phyloP scores from a whole-genome alignment of 495 filamentous ascomycete species.

The Umbilicaria muhlenbergii region DNA sequence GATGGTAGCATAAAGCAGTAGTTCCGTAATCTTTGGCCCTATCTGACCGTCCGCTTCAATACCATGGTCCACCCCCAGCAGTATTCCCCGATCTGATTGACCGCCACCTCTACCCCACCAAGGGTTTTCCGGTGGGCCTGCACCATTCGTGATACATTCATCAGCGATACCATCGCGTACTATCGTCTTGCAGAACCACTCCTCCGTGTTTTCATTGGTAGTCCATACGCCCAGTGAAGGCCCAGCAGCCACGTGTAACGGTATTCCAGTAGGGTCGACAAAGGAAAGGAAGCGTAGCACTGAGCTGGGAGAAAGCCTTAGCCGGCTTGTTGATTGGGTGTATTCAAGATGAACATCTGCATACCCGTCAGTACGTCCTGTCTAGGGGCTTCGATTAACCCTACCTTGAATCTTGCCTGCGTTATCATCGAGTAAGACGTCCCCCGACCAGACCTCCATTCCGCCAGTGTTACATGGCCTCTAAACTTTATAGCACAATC shows the following conservation, averaged over 20 bases:
- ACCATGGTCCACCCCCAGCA: slow-evolving; percentile 6
- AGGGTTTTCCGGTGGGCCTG: slow-evolving; percentile 6
- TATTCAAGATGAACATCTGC: slow-evolving; percentile 1
- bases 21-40: slow-evolving; percentile 26
- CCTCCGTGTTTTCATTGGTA: slow-evolving; percentile 18
- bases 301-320: slow-evolving; percentile 14
- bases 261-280: slow-evolving; percentile 31
- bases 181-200: slow-evolving; percentile 22
- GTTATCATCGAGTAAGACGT: no score
- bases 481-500: no score
- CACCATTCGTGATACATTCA: slow-evolving; percentile 21
- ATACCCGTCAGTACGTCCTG: neutral
- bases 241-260: slow-evolving; percentile 33
- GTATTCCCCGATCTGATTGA: slow-evolving; percentile 12
- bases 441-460: no score
- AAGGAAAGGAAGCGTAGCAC: slow-evolving; percentile 26
- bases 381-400: no score
- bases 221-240: slow-evolving; percentile 32
- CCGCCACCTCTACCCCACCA: slow-evolving; percentile 2
- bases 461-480: no score
- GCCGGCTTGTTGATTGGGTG: neutral
- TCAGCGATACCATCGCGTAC: slow-evolving; percentile 13
- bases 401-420: no score
- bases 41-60: neutral
- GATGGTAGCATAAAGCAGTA: slow-evolving; percentile 35